Percentiles rank a stretch among this genome's conserved stretches.
Conservation (phyloP, 2,329 filamentous ascomycete genomes). For the Huntiella decipiens region DNA sequence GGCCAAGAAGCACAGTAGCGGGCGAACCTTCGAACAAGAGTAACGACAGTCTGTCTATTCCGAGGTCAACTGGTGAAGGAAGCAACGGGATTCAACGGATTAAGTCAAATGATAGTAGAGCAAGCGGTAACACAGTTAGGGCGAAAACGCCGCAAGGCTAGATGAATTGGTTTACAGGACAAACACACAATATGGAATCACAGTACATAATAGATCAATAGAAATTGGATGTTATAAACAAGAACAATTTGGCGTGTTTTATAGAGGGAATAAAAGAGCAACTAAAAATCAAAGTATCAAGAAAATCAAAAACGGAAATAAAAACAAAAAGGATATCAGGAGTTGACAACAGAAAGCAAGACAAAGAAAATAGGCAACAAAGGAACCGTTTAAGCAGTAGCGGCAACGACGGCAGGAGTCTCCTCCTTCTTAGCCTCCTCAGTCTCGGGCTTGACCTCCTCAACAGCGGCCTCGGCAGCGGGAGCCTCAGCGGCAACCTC, state of each 20-base stretch:
- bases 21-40: too few species aligned
- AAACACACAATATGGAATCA: too few species aligned
- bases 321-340: slow-evolving; percentile 2
- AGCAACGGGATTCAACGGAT: too few species aligned
- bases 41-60: too few species aligned
- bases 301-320: slow-evolving; percentile 1
- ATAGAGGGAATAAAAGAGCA: background rate
- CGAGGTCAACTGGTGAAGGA: too few species aligned
- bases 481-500: slow-evolving; percentile 20
- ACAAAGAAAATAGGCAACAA: slow-evolving; percentile 14
- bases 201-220: too few species aligned
- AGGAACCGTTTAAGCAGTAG: slow-evolving; percentile 11
- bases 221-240: background rate
- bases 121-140: too few species aligned
- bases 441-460: slow-evolving; percentile 16
- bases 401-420: slow-evolving; percentile 26
- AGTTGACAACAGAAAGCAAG: slow-evolving; percentile 10
- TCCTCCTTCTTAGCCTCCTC: slow-evolving; percentile 21
- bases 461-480: slow-evolving; percentile 24
- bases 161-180: background rate
- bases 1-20: too few species aligned
- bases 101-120: too few species aligned
- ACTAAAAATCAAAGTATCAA: slow-evolving; percentile 5
- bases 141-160: too few species aligned
- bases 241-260: background rate